Evolutionary conservation across 2,329 filamentous ascomycete species (phyloP).

Genomic region (Beauveria brongniartii): DNA sequence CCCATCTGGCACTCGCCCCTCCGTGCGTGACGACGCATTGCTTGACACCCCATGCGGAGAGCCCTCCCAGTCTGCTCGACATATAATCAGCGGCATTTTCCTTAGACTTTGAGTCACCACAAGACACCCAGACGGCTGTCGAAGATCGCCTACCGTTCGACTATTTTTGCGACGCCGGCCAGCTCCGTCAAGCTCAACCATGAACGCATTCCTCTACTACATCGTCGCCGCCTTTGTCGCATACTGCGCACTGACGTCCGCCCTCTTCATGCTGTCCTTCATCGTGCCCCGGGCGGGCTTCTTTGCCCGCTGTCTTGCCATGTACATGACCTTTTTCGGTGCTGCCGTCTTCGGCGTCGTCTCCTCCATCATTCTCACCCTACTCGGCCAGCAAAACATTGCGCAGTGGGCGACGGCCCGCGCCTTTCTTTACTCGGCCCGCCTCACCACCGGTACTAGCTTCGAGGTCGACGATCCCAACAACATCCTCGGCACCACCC

Average conservation of each 20-base stretch:
- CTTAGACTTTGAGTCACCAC: background rate
- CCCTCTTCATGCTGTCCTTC: slow-evolving; percentile 56
- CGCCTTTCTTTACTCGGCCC: slow-evolving; percentile 74
- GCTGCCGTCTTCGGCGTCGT: slow-evolving; percentile 66
- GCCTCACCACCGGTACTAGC: slow-evolving; percentile 62
- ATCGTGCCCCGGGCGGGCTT: slow-evolving; percentile 55
- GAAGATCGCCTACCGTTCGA: background rate
- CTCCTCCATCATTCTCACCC: slow-evolving; percentile 61
- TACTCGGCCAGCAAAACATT: slow-evolving; percentile 64
- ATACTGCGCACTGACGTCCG: slow-evolving; percentile 42
- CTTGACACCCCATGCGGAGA: background rate
- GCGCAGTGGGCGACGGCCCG: slow-evolving; percentile 81
- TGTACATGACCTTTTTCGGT: slow-evolving; percentile 53
- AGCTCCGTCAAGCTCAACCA: slow-evolving; percentile 8
- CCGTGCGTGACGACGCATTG: background rate
- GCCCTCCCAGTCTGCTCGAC: background rate
- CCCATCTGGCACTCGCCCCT: background rate
- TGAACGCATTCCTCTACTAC: slow-evolving; percentile 32
- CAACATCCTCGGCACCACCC: slow-evolving; percentile 51
- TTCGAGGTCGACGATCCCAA: slow-evolving; percentile 66
- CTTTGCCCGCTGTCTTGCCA: slow-evolving; percentile 58
- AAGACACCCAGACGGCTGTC: background rate
- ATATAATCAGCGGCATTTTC: no score
- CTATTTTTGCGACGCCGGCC: background rate
- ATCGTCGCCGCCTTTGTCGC: slow-evolving; percentile 40